Base-by-base conservation (phyloP, 2,329 filamentous ascomycete genomes). In the Drechslera avenae region DNA sequence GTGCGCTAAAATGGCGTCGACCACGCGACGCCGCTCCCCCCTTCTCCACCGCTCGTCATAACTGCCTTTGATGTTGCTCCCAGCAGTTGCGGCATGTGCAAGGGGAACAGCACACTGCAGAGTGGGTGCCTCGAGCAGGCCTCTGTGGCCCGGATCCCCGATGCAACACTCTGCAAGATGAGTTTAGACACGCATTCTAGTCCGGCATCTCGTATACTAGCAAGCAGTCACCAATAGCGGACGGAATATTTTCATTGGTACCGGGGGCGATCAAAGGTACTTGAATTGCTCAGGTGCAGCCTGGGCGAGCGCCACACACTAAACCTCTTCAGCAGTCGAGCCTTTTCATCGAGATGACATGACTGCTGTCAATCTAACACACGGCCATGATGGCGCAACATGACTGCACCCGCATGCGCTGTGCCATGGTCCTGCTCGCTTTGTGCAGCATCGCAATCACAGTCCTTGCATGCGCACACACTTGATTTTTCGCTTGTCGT, bases 111-210 rank as follows among this genome's bases (percentile, higher is more conserved):
- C 54, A 46, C 44, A 37, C 47, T 49, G 44, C 26, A 28, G 12
- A 28, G 26, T 10, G 26, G 3, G 6, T 28, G 26, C 26, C 26
- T 28, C 9, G 26, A 28, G 62, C 63, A 65, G 33, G 46, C 50
- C 45, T 51, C 50, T 45, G 45, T 62, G 52, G 46, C 62, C 69
- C 68, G 64, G 39, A 39, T 45, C 63, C 66, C 67, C 66, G 66
- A 67, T 61, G 60, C 67, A 60, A 46, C 43, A 32, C 33, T 30
- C 39, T 44, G 32, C 33, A 36, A 36, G 34, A 36, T 54, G 39
- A 39, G 56, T 52, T 48, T 41, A 4, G 51, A 63, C 57, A 58
- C 53, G 57, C 64, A 57, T 60, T 52, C 39, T 55, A 40, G 39
- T 46, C 36, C 35, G 44, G 46, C 42, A 37, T 23, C 33, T 19